Conservation (phyloP, 768 basidiomycete species). For the Hemileccinum rubropunctum region DNA sequence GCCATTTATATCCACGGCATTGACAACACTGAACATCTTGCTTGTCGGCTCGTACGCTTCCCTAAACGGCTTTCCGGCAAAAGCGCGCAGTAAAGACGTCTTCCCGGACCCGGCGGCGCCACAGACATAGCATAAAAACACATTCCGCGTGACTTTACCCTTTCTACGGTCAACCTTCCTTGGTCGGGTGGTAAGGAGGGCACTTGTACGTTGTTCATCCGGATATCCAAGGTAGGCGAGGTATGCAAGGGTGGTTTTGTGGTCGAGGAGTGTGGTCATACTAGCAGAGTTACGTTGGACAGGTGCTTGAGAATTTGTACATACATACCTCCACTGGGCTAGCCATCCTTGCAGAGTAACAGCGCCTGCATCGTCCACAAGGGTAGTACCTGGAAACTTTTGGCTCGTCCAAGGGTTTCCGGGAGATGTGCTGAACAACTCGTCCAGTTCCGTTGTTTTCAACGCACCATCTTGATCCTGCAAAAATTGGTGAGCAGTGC, state of each 20-base stretch:
- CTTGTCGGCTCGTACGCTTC: slow-evolving; percentile 84
- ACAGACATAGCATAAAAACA: slow-evolving; percentile 90
- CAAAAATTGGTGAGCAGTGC: slow-evolving; percentile 4
- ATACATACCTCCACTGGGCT: slow-evolving; percentile 92
- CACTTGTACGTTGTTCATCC: slow-evolving; percentile 71
- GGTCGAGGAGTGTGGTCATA: slow-evolving; percentile 96
- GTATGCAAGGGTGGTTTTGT: slow-evolving; percentile 88
- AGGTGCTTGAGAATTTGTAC: slow-evolving; percentile 1
- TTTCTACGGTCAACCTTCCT: slow-evolving; percentile 83
- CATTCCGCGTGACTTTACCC: slow-evolving; percentile 85
- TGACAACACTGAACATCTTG: slow-evolving; percentile 89
- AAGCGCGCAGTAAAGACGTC: slow-evolving; percentile 80
- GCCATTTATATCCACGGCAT: slow-evolving; percentile 91
- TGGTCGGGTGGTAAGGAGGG: slow-evolving; percentile 81
- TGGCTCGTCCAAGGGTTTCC: slow-evolving; percentile 96
- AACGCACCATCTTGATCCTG: slow-evolving; percentile 96
- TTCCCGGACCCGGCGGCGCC: slow-evolving; percentile 97
- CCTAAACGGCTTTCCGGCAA: slow-evolving; percentile 78
- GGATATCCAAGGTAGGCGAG: slow-evolving; percentile 95
- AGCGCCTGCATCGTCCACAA: slow-evolving; percentile 82
- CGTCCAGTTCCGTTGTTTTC: slow-evolving; percentile 76
- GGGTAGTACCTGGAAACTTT: slow-evolving; percentile 87
- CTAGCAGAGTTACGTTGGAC: slow-evolving; percentile 37
- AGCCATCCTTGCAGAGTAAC: slow-evolving; percentile 98
- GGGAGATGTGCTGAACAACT: slow-evolving; percentile 90